Conservation (phyloP, 225 moss, liverwort and hornwort genomes). For the Sphagnum contortum region DNA sequence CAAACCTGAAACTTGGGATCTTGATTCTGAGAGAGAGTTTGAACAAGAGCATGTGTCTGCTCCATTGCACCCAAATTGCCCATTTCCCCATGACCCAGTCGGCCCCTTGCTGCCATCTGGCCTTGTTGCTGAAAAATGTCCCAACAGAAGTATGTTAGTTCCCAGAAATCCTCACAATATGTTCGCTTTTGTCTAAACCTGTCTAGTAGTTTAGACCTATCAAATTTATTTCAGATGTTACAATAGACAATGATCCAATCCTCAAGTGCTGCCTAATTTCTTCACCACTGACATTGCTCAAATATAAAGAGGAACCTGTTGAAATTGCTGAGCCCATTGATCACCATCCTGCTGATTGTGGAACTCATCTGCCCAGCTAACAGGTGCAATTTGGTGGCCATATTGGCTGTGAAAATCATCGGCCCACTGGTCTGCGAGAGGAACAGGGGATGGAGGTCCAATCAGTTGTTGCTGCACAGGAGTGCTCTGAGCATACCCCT, state of each 20-base stretch:
- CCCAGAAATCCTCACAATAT: no score
- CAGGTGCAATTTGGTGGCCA: constrained; percentile 16
- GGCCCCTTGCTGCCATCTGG: constrained; percentile 35
- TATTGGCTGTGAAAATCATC: constrained; percentile 55
- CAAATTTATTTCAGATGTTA: no score
- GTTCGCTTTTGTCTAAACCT: no score
- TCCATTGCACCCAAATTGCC: constrained; percentile 50
- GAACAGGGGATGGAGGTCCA: constrained; percentile 26
- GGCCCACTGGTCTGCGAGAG: constrained; percentile 65
- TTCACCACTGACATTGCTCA: no score
- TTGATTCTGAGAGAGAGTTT: constrained; percentile 82
- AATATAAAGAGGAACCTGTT: constrained; percentile 33
- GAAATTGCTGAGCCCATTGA: constrained; percentile 78
- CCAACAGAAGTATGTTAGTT: no score
- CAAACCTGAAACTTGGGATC: constrained; percentile 95
- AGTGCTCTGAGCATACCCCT: constrained; percentile 55
- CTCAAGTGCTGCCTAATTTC: no score
- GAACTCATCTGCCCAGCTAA: constrained; percentile 78
- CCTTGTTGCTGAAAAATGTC: constrained; percentile 48
- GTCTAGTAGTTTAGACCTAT: no score
- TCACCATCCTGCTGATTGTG: constrained; percentile 48
- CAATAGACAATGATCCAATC: no score
- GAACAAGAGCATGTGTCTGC: constrained; percentile 66
- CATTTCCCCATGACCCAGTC: constrained; percentile 27
- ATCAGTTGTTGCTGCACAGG: constrained; percentile 9